Evolutionary conservation across 2,329 filamentous ascomycete species (phyloP).

Genomic region (Akanthomyces uredinophilus): DNA sequence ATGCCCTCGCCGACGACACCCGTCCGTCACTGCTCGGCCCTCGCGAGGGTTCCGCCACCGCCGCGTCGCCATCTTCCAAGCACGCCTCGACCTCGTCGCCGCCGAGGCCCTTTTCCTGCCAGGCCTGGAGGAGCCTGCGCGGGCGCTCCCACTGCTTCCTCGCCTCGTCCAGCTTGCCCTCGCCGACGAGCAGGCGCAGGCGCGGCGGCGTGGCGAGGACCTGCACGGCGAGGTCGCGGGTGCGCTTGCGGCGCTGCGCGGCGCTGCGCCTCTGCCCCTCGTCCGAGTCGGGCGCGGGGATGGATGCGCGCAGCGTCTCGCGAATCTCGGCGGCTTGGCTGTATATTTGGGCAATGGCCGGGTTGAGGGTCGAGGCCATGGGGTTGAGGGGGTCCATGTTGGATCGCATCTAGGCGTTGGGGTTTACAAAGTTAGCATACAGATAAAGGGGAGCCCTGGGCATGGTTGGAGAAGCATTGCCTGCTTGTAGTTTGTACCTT

Average conservation of each 20-base stretch:
- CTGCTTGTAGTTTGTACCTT: too few species aligned
- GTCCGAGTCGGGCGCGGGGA: conserved; percentile 42
- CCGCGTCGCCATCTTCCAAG: conserved; percentile 51
- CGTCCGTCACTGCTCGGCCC: conserved; percentile 8
- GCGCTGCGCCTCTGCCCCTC: conserved; percentile 31
- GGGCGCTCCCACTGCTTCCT: conserved; percentile 52
- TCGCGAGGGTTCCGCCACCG: conserved; percentile 25
- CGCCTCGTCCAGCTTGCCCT: conserved; percentile 58
- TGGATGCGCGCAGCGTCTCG: conserved; percentile 42
- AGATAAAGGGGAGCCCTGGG: too few species aligned
- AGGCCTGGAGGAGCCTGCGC: conserved; percentile 44
- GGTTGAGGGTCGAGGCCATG: conserved; percentile 66
- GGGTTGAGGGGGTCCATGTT: conserved; percentile 77
- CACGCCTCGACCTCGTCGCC: conserved; percentile 50
- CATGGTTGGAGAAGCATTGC: too few species aligned
- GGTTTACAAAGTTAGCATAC: not conserved
- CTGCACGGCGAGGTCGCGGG: conserved; percentile 55
- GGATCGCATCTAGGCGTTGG: conserved; percentile 56
- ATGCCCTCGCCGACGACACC: not conserved
- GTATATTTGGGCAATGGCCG: conserved; percentile 71
- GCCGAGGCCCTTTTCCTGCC: conserved; percentile 51
- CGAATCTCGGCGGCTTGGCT: conserved; percentile 52
- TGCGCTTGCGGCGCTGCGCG: conserved; percentile 31
- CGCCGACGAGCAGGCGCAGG: conserved; percentile 51
- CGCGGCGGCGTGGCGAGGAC: conserved; percentile 57